phyloP scores from a whole-genome alignment of 139 green algal species.

The Tetradesmus lagerheimii region DNA sequence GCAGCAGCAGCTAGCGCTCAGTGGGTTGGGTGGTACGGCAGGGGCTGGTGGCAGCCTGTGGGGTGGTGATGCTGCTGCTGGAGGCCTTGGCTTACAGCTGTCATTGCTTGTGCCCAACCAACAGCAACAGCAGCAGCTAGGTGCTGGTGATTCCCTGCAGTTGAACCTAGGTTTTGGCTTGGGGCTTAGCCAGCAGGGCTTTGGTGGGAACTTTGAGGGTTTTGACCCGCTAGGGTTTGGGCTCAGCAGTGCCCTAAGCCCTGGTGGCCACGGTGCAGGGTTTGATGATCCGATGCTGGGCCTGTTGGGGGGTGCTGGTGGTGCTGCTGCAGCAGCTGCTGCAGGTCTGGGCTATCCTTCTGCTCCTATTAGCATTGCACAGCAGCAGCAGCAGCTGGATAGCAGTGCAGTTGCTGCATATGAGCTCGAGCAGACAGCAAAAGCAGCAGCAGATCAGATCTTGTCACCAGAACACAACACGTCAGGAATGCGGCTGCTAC shows the following conservation, averaged over 20 bases:
- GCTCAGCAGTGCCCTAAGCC: slow-evolving; percentile 16
- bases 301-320: background rate
- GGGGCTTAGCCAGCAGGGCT: background rate
- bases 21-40: background rate
- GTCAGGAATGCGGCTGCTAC: background rate
- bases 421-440: slow-evolving; percentile 31
- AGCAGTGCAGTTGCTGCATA: background rate
- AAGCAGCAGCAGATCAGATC: slow-evolving; percentile 6
- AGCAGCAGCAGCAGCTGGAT: slow-evolving; percentile 7
- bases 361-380: slow-evolving; percentile 9
- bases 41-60: background rate
- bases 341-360: background rate
- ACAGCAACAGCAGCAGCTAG: slow-evolving; percentile 5
- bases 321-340: background rate
- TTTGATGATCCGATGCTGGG: slow-evolving; percentile 36
- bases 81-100: background rate
- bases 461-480: slow-evolving; percentile 9
- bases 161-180: slow-evolving; percentile 2
- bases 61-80: background rate
- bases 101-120: background rate
- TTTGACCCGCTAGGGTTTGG: slow-evolving; percentile 31
- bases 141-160: background rate
- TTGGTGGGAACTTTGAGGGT: slow-evolving; percentile 4
- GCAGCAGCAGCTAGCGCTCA: background rate
- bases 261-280: background rate